Evolutionary conservation across 2,329 filamentous ascomycete genomes (phyloP), one percentile per base, ranked within the genome.

Genomic region (Sporothrix brunneoviolacea): DNA sequence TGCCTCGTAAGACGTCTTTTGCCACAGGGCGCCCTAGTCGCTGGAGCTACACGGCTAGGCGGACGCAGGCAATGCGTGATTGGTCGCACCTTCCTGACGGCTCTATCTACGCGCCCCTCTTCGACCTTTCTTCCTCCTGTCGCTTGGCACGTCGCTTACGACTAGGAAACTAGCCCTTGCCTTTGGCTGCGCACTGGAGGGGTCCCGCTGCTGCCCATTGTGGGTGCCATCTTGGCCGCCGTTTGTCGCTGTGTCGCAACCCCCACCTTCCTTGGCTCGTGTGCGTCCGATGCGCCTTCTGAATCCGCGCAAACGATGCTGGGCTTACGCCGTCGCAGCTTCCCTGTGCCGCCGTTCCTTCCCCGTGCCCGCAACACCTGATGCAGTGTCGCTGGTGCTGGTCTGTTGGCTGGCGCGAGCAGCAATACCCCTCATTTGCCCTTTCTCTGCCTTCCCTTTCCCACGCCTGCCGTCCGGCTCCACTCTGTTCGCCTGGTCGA

Each of bases 391-490:
- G n/a, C n/a, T n/a, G n/a, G n/a, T n/a, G n/a, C n/a, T n/a, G n/a
- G n/a, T n/a, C n/a, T n/a, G n/a, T n/a, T n/a, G n/a, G n/a, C n/a
- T n/a, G n/a, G n/a, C n/a, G n/a, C n/a, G n/a, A n/a, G n/a, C n/a
- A n/a, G n/a, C 18, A 19, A 46, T 28, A 48, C 45, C 45, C 45
- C 45, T 48, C 45, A 32, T 39, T 48, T 39, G 36, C 35, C 28
- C 33, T 30, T 47, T 38, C 44, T 13, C 16, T 32, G 8, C 22
- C 9, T 8, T n/a, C 24, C 21, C 18, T 16, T 13, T 15, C 36
- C 35, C 35, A 16, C 35, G 37, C 19, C 27, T 47, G n/a, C 2
- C 12, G 22, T 30, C 24, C 16, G 16, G 30, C 42, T 46, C 43
- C 33, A 46, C 43, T 22, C 24, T n/a, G 19, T 7, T 28, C 33